Evolutionary conservation across 306 rosid genomes (phyloP).

Genomic region (Rosa persica): DNA sequence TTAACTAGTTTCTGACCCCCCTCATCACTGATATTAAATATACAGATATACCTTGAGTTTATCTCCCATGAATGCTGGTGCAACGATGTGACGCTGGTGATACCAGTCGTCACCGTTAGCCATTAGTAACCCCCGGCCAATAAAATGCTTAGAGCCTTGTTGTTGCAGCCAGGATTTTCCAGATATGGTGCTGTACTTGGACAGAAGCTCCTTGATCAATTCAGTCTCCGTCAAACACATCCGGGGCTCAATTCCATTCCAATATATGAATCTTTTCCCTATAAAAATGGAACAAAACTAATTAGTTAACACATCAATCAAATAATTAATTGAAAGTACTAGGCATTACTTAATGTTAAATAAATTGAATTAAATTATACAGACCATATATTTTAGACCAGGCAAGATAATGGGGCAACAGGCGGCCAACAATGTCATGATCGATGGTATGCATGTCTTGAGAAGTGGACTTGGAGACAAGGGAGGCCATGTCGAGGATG

Average conservation of each 20-base stretch:
- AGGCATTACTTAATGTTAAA: background rate
- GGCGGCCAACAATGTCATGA: conserved; percentile 84
- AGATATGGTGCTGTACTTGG: conserved; percentile 39
- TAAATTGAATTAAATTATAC: background rate
- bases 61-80: conserved; percentile 47
- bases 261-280: conserved; percentile 48
- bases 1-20: background rate
- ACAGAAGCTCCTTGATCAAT: conserved; percentile 45
- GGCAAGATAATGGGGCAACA: conserved; percentile 70
- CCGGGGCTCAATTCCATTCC: conserved; percentile 56
- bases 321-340: background rate
- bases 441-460: conserved; percentile 64
- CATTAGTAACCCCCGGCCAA: conserved; percentile 50
- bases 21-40: background rate
- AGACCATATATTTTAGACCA: conserved; percentile 82
- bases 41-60: conserved; percentile 36
- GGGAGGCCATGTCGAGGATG: conserved; percentile 65
- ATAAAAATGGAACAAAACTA: background rate
- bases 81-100: conserved; percentile 53
- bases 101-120: conserved; percentile 52
- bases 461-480: conserved; percentile 60
- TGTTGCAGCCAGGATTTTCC: conserved; percentile 57
- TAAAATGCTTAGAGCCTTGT: conserved; percentile 51
- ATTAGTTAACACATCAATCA: background rate
- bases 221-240: conserved; percentile 48